Evolutionary conservation across 495 filamentous ascomycete genomes (phyloP).

Genomic region (Aspergillus affinis): DNA sequence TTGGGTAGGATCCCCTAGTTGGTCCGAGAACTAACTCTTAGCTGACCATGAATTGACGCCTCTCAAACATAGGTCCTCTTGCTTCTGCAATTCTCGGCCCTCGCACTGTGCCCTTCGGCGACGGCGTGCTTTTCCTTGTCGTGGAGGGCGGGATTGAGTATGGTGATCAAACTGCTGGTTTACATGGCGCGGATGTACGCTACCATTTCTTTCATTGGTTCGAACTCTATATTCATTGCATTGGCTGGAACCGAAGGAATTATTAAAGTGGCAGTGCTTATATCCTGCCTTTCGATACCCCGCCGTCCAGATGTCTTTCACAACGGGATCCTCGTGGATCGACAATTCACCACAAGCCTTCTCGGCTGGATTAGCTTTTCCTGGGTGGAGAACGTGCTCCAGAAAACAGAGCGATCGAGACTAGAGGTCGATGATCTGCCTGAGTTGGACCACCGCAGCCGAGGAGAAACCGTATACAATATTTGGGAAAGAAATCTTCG

Average conservation of each 20-base stretch:
- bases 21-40: too few species aligned
- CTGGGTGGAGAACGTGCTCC: conserved; percentile 52
- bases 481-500: conserved; percentile 35
- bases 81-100: too few species aligned
- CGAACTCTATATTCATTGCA: too few species aligned
- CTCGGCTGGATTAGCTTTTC: conserved; percentile 53
- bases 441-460: conserved; percentile 45
- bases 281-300: conserved; percentile 28
- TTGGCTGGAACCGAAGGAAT: conserved; percentile 1
- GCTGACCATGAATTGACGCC: too few species aligned
- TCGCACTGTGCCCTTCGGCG: too few species aligned
- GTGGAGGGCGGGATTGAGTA: too few species aligned
- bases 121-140: too few species aligned
- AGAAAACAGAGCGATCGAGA: conserved; percentile 45
- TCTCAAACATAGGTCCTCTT: too few species aligned
- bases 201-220: too few species aligned
- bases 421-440: conserved; percentile 55
- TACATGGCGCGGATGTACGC: too few species aligned
- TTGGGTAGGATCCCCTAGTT: too few species aligned
- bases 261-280: background rate
- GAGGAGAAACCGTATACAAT: conserved; percentile 44
- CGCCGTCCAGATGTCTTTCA: conserved; percentile 57
- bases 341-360: conserved; percentile 51
- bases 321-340: conserved; percentile 51
- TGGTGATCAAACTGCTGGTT: too few species aligned